A percentile compares a stretch with the other conserved stretches of the same genome.
These are phyloP conservation scores for Plenodomus biglobosus DNA, from an alignment of 2,329 filamentous ascomycete species.

Conservation along the genomic window DNA sequence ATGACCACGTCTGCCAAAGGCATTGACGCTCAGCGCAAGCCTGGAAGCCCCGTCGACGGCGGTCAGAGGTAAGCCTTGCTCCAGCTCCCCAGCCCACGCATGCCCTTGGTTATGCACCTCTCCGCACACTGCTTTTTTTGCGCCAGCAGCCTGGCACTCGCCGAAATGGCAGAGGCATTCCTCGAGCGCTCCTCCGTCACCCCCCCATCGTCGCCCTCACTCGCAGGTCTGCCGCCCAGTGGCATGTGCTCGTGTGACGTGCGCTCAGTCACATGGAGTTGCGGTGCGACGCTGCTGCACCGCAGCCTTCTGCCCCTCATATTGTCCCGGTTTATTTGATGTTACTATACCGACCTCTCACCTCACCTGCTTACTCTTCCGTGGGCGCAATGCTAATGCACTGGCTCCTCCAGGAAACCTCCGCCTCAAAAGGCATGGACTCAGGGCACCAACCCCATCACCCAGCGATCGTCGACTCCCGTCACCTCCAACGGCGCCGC, in stretches of 20 bases:
- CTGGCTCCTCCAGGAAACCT: slow-evolving; percentile 48
- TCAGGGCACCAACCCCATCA: slow-evolving; percentile 62
- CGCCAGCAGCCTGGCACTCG: neutral
- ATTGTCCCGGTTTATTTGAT: slow-evolving; percentile 2
- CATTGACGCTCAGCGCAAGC: slow-evolving; percentile 57
- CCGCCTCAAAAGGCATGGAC: slow-evolving; percentile 62
- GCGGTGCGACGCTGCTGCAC: slow-evolving; percentile 33
- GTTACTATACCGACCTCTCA: slow-evolving; percentile 5
- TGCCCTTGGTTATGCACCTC: neutral
- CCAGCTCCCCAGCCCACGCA: neutral
- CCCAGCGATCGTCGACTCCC: slow-evolving; percentile 55
- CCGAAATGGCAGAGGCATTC: slow-evolving; percentile 16
- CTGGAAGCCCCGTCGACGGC: slow-evolving; percentile 57
- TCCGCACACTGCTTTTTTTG: neutral
- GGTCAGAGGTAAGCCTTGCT: slow-evolving; percentile 57
- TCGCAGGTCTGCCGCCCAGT: slow-evolving; percentile 17
- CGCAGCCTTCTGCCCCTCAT: slow-evolving; percentile 7
- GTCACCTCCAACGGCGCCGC: slow-evolving; percentile 58
- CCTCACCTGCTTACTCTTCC: slow-evolving; percentile 5
- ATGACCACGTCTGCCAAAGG: slow-evolving; percentile 53
- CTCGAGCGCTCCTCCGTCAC: slow-evolving; percentile 13
- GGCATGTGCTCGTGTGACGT: slow-evolving; percentile 34
- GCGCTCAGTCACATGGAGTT: slow-evolving; percentile 37
- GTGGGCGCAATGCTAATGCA: slow-evolving; percentile 30
- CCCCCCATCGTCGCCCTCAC: too few relatives aligned